Evolutionary conservation across 495 filamentous ascomycete species (phyloP).

Genomic region (Pyronema omphalodes): DNA sequence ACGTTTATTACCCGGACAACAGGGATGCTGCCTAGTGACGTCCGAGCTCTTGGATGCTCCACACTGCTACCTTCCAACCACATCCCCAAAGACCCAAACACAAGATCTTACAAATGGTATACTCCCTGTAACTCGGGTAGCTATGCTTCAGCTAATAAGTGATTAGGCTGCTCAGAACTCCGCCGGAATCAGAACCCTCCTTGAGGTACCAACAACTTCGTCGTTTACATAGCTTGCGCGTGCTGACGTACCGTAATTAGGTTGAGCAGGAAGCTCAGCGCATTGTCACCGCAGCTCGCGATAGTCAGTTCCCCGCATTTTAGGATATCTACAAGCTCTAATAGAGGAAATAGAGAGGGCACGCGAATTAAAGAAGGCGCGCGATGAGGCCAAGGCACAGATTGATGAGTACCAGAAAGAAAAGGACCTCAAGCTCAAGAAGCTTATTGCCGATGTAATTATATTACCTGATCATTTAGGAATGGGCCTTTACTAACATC

Average conservation of each 20-base stretch:
- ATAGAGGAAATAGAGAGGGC: conserved; percentile 55
- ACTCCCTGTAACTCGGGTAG: neutral
- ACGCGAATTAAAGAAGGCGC: conserved; percentile 88
- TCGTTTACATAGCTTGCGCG: neutral
- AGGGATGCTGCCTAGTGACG: neutral
- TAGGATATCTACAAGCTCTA: neutral
- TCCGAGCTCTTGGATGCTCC: neutral
- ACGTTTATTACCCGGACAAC: neutral
- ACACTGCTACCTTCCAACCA: neutral
- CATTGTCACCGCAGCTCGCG: conserved; percentile 69
- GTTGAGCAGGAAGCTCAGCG: conserved; percentile 97
- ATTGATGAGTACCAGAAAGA: conserved; percentile 82
- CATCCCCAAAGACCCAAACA: neutral
- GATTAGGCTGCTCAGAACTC: conserved; percentile 90
- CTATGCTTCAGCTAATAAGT: neutral
- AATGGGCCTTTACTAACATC: conserved; percentile 9
- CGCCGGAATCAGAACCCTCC: conserved; percentile 89
- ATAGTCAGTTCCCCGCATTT: conserved; percentile 28
- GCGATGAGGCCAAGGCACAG: conserved; percentile 89
- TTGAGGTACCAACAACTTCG: conserved; percentile 50
- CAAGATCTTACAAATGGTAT: neutral
- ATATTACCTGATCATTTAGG: neutral
- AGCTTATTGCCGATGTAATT: conserved; percentile 76
- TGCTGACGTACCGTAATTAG: conserved; percentile 28
- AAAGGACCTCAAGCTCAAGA: conserved; percentile 90